phyloP scores from a whole-genome alignment of 1,284 basidiomycete genomes.

The Puccinia hordei region DNA sequence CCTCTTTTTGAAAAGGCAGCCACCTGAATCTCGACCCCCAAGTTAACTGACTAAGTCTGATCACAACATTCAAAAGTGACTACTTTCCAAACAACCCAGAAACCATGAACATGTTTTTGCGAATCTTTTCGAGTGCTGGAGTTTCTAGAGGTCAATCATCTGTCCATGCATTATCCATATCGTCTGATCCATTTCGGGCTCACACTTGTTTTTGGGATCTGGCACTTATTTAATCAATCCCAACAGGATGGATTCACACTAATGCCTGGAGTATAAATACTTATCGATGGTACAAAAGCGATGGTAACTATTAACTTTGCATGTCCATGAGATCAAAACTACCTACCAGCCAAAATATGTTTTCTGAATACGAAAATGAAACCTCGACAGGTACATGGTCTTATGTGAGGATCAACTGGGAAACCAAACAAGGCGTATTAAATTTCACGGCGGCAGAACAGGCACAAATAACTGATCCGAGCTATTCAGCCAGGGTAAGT shows the following conservation, averaged over 20 bases:
- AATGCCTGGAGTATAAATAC: conserved; percentile 30
- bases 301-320: conserved; percentile 9
- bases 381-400: conserved; percentile 35
- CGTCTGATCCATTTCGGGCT: background rate
- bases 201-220: background rate
- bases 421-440: conserved; percentile 11
- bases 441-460: conserved; percentile 35
- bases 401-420: conserved; percentile 34
- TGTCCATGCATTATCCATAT: background rate
- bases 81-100: conserved; percentile 48
- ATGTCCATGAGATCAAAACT: background rate
- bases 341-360: no score
- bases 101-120: conserved; percentile 32
- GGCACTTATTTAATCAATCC: background rate
- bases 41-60: background rate
- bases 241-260: conserved; percentile 38
- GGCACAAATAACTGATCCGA: conserved; percentile 1
- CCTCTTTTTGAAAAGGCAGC: background rate
- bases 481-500: conserved; percentile 26
- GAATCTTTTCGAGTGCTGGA: conserved; percentile 38
- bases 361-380: background rate
- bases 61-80: background rate
- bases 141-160: conserved; percentile 18
- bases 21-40: background rate
- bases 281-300: conserved; percentile 39